Percentiles rank a stretch among this genome's conserved stretches.
phyloP scores from a whole-genome alignment of 139 green algal genomes.

The Tetraselmis striata region DNA sequence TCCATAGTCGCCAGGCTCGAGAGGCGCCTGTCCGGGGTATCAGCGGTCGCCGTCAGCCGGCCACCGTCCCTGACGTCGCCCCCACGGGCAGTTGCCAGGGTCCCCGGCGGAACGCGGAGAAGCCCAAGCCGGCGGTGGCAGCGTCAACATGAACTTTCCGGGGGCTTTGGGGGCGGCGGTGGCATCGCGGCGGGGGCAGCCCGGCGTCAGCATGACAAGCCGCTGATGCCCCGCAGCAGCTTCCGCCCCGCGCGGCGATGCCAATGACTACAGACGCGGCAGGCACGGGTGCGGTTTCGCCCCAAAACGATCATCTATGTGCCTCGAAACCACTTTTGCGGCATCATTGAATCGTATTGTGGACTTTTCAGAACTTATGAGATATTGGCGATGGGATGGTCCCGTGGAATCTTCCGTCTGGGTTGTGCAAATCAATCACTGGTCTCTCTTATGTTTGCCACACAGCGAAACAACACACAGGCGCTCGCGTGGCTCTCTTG shows the following conservation, averaged over 20 bases:
- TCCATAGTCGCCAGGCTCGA: neutral
- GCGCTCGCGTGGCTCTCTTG: no score
- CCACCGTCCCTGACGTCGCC: neutral
- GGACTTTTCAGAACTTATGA: neutral
- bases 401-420: no score
- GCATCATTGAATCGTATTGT: no score
- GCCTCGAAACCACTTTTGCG: no score
- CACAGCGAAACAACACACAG: no score
- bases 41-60: neutral
- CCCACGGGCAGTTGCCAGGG: no score
- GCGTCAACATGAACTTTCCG: neutral
- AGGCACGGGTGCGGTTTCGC: neutral
- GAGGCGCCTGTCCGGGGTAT: neutral
- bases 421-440: no score
- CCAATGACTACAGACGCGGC: neutral
- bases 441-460: no score
- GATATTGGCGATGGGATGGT: no score
- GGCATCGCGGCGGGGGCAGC: no score
- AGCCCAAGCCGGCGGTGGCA: neutral
- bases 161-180: neutral
- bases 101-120: neutral
- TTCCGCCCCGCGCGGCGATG: neutral
- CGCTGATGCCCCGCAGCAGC: neutral
- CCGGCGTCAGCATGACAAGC: no score
- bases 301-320: neutral